Evolutionary conservation across 2,329 filamentous ascomycete genomes (phyloP).

Genomic region (Sclerotinia nivalis): DNA sequence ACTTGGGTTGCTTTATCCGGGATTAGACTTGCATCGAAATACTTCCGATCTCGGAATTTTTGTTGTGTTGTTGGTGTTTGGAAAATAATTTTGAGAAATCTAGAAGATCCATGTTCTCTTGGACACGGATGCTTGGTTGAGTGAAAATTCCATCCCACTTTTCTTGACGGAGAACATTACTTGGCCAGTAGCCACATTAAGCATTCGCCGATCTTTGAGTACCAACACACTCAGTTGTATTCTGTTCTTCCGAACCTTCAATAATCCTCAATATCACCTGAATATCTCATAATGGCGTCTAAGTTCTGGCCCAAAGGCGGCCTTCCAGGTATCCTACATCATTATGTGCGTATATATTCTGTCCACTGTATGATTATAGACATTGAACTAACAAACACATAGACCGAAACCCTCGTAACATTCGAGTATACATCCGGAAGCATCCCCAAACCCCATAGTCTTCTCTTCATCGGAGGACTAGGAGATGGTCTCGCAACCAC

Average conservation of each 20-base stretch:
- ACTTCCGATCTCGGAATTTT: not conserved
- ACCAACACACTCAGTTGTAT: not conserved
- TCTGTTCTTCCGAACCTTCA: not conserved
- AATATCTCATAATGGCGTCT: slow-evolving; percentile 47
- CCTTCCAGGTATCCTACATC: slow-evolving; percentile 40
- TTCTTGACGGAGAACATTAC: slow-evolving; percentile 1
- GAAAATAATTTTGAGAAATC: not conserved
- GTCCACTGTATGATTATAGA: no score
- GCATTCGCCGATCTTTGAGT: not conserved
- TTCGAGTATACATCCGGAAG: slow-evolving; percentile 44
- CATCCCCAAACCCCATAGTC: slow-evolving; percentile 45
- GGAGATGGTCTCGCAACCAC: slow-evolving; percentile 53
- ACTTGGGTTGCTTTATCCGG: not conserved
- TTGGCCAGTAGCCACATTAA: not conserved
- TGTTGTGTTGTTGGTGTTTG: not conserved
- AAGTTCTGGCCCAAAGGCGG: slow-evolving; percentile 43
- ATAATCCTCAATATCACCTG: not conserved
- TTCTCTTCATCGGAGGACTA: slow-evolving; percentile 56
- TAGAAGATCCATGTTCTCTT: not conserved
- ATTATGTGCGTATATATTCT: slow-evolving; percentile 36
- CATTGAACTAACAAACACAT: slow-evolving; percentile 19
- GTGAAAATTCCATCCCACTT: slow-evolving; percentile 13
- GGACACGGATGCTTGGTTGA: slow-evolving; percentile 1
- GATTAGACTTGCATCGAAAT: not conserved
- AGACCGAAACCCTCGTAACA: slow-evolving; percentile 45